Evolutionary conservation across 2,329 filamentous ascomycete genomes (phyloP), one percentile per base, ranked within the genome.

Genomic region (Dactylellina haptotyla): DNA sequence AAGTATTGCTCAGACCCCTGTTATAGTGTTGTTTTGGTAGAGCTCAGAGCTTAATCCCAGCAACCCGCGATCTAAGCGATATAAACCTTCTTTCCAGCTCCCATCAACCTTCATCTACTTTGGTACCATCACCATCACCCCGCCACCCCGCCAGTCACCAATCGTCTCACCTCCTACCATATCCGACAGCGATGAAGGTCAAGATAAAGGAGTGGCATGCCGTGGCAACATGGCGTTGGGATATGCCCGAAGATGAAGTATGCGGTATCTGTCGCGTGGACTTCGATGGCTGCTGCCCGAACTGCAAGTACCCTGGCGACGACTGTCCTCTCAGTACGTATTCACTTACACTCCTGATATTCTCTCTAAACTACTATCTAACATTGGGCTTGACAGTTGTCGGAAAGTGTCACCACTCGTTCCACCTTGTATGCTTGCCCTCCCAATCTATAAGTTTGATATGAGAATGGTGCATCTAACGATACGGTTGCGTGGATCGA

Each of bases 241-340:
- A 98, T 80, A 91, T 98, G 79, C 93, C 94, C 23, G 93, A 97
- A 78, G 94, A 97, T 83, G 94, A 99, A 80, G 93, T 98, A 75
- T 99, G 95, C 79, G 95, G 95, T 78, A 99, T 99, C 83, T 99
- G 95, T 82, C 94, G 96, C 80, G 93, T 96, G 75, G 91, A 97
- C 79, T 99, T 98, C 80, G 95, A 99, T 81, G 94, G 93, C 71
- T 98, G 95, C 25, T 99, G 95, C 84, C 93, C 95, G 50, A 96
- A 93, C 63, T 99, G 95, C 88, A 97, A 96, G 85, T 98, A 93
- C 80, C 95, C 95, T 12, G 95, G 95, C 67, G 95, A 99, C 79
- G 93, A 97, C 80, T 99, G 95, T 82, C 91, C 91, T 70, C 85
- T 99, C 71, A 85, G 94, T 97, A 83, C 81, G 89, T 84, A 30